phyloP scores from a whole-genome alignment of 1,139 yeast genomes.

The Meyerozyma athensensis region DNA sequence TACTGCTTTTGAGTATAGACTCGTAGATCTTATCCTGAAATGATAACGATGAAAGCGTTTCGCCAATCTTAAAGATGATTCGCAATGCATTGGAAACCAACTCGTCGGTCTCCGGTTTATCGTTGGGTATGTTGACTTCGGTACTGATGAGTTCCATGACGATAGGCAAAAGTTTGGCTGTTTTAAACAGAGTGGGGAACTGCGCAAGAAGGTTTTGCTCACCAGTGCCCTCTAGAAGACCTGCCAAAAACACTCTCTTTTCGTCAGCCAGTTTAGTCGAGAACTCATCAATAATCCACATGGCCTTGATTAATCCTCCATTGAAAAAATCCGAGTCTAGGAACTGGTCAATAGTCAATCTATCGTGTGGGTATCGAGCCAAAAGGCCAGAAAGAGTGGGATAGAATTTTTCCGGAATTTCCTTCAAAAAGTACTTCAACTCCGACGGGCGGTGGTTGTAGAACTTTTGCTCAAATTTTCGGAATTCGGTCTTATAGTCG shows the following conservation, averaged over 20 bases:
- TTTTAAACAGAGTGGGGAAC: slow-evolving; percentile 66
- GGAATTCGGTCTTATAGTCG: slow-evolving; percentile 46
- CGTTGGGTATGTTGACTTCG: slow-evolving; percentile 19
- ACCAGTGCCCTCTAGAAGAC: slow-evolving; percentile 38
- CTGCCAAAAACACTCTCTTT: slow-evolving; percentile 62
- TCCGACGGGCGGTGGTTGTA: slow-evolving; percentile 43
- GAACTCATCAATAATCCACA: slow-evolving; percentile 80
- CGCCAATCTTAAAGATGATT: slow-evolving; percentile 62
- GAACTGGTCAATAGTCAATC: slow-evolving; percentile 48
- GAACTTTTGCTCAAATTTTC: slow-evolving; percentile 35
- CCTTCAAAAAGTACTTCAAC: slow-evolving; percentile 43
- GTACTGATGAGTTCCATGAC: slow-evolving; percentile 43
- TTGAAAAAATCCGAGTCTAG: slow-evolving; percentile 57
- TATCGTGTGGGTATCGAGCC: slow-evolving; percentile 40
- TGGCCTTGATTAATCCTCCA: slow-evolving; percentile 77
- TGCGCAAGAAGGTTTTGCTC: slow-evolving; percentile 45
- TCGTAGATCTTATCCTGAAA: slow-evolving; percentile 66
- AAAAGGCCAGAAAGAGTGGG: slow-evolving; percentile 31
- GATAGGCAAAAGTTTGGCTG: slow-evolving; percentile 72
- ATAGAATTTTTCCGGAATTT: slow-evolving; percentile 32
- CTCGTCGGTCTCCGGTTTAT: slow-evolving; percentile 17
- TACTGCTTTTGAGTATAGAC: slow-evolving; percentile 25
- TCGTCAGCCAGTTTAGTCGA: slow-evolving; percentile 71
- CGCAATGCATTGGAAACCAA: slow-evolving; percentile 52
- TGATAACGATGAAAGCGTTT: slow-evolving; percentile 64